Evolutionary conservation across 2,329 filamentous ascomycete genomes (phyloP), one percentile per base, ranked within the genome.

Genomic region (Alternaria sp.): DNA sequence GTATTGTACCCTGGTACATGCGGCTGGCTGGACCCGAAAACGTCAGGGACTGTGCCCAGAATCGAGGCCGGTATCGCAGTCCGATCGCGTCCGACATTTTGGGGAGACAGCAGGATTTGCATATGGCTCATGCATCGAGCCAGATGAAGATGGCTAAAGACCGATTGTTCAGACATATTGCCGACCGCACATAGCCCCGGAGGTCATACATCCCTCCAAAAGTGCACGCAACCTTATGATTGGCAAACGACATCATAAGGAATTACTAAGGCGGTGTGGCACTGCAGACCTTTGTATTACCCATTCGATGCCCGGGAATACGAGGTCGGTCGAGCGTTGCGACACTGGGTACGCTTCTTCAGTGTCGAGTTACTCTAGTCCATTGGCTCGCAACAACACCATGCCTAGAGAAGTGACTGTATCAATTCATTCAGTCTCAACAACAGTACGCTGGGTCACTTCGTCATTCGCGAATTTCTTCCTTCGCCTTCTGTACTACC

Each of bases 321-420:
- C 33, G 44, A 50, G 23, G 30, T 28, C 57, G n/a, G 45, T 50
- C 43, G n/a, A 55, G 37, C 30, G 59, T 63, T 61, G 63, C 65
- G 23, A 28, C 25, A 21, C 37, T 20, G 28, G 41, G 28, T 41
- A 26, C 49, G 21, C 54, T 23, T 41, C 45, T 54, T 28, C 25
- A 46, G 25, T 55, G 53, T 55, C 66, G 64, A 61, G 57, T 65
- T 25, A 72, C 65, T 46, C 61, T 41, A 45, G 21, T 61, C 50
- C 54, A 69, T 68, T 57, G 33, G 47, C 21, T 67, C 59, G 71
- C 66, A 68, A 75, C 68, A 51, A 51, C 59, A 61, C 69, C 58
- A 68, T 68, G 11, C 69, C 65, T 49, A 57, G 45, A 66, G 23
- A 66, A 59, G 33, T 33, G 30, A 33, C 41, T 18, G 30, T 60